These are phyloP conservation scores for Phytophthora colocasiae DNA, from an alignment of 352 stramenopile species.

Conservation along the genomic window DNA sequence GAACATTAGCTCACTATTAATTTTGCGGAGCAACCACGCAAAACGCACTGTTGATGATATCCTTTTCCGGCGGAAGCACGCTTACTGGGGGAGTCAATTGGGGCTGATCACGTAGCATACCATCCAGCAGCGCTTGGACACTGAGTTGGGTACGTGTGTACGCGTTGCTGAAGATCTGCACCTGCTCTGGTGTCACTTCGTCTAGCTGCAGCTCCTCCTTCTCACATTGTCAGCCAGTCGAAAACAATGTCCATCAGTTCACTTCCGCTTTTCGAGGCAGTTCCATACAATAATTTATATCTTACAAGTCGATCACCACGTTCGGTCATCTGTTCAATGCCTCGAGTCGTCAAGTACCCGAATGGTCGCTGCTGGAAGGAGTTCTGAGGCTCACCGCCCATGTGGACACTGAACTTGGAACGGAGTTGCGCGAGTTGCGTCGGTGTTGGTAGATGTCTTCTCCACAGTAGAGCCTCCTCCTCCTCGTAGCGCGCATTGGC, in stretches of 20 bases:
- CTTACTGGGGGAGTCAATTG: constrained; percentile 50
- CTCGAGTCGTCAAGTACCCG: constrained; percentile 67
- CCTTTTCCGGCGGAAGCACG: constrained; percentile 64
- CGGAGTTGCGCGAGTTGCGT: constrained; percentile 48
- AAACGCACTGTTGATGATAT: constrained; percentile 85
- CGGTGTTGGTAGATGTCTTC: constrained; percentile 47
- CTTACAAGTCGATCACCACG: constrained; percentile 61
- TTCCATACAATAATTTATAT: not conserved
- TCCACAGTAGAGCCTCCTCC: constrained; percentile 56
- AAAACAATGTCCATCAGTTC: constrained; percentile 24
- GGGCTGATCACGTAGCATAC: constrained; percentile 48
- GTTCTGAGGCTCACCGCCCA: constrained; percentile 15
- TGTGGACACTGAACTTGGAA: constrained; percentile 36
- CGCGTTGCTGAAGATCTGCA: constrained; percentile 73
- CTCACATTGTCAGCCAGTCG: constrained; percentile 34
- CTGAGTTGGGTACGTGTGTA: constrained; percentile 86
- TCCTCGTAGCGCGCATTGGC: constrained; percentile 32
- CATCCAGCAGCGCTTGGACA: constrained; percentile 65
- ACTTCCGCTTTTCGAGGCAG: not conserved
- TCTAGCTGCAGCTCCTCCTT: constrained; percentile 54
- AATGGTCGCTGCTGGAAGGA: constrained; percentile 69
- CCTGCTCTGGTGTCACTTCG: constrained; percentile 36
- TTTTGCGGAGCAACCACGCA: not conserved
- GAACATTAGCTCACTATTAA: constrained; percentile 5
- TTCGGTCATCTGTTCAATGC: constrained; percentile 72